phyloP scores from a whole-genome alignment of 2,329 filamentous ascomycete species.

The Calonectria pauciramosa region DNA sequence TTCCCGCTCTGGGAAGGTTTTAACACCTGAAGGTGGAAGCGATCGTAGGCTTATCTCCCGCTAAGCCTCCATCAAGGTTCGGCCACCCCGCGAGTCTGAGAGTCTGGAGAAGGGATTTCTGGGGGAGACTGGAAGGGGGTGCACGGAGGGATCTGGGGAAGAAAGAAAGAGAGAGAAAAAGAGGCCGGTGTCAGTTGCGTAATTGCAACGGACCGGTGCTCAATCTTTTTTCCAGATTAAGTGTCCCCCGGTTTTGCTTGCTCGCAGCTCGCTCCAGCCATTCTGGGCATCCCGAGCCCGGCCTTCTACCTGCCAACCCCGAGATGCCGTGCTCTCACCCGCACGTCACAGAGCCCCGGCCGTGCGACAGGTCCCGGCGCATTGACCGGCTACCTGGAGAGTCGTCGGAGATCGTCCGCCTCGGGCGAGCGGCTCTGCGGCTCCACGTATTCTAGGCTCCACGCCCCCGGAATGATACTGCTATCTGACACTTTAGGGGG shows the following conservation, averaged over 20 bases:
- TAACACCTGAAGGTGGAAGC: not conserved
- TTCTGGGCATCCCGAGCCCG: conserved; percentile 30
- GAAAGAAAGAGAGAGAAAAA: not conserved
- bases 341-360: conserved; percentile 12
- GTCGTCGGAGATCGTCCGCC: conserved; percentile 34
- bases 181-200: not conserved
- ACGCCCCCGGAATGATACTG: conserved; percentile 34
- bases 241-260: not conserved
- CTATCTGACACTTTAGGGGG: conserved; percentile 23
- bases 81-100: conserved; percentile 13
- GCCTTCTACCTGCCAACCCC: conserved; percentile 27
- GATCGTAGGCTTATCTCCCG: conserved; percentile 7
- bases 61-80: conserved; percentile 11
- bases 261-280: not conserved
- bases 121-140: conserved; percentile 2
- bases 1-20: conserved; percentile 15
- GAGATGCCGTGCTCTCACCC: conserved; percentile 29
- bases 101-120: conserved; percentile 15
- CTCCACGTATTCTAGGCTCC: conserved; percentile 28
- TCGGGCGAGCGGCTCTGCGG: conserved; percentile 44
- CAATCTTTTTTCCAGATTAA: not conserved
- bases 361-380: conserved; percentile 14
- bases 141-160: conserved; percentile 16
- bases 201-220: not conserved
- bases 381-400: conserved; percentile 8